Evolutionary conservation across 2,329 filamentous ascomycete species (phyloP), one percentile per base, ranked within the genome.

Genomic region (Plectosphaerella plurivora): DNA sequence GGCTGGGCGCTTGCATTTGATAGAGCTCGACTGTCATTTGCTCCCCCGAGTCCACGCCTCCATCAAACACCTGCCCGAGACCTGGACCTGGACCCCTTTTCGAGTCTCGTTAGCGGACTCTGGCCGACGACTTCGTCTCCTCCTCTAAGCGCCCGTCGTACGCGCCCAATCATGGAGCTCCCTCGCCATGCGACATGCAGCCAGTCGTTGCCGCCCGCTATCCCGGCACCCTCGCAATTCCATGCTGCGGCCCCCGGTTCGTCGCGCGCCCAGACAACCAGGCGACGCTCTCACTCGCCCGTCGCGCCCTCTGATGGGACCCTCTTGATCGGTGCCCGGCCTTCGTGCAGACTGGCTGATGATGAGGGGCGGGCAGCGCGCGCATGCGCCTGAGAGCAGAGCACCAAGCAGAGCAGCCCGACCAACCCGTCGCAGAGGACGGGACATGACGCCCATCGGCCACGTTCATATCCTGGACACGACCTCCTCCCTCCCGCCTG

Each of bases 111-210:
- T 55, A 46, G 39, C 46, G 41, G 41, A 44, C 41, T 44, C n/a
- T 44, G 41, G n/a, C 41, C 41, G 41, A 44, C 41, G 10, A 33
- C 28, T 33, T 33, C 28, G 3, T 41, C 49, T 47, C 53, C 48
- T 20, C 46, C 44, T 49, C 44, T 58, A 58, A 58, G 56, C 56
- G 56, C 56, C 56, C 56, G 51, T 20, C 45, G 45, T 35, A 20
- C 6, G 7, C 47, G 49, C 41, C 56, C 56, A 58, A 58, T 58
- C 55, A 57, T 48, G n/a, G 41, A 53, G 53, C 56, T 55, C 45
- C 45, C 25, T 25, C 49, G 45, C 49, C 41, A 51, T 48, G 51
- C 55, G 45, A 51, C 46, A 52, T 54, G 47, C 54, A 51, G 53
- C 53, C 55, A 55, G 55, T 54, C 53, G 53, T 24, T 49, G 49